Evolutionary conservation across 2,329 filamentous ascomycete genomes (phyloP).

Genomic region (Pseudogymnoascus sp.): DNA sequence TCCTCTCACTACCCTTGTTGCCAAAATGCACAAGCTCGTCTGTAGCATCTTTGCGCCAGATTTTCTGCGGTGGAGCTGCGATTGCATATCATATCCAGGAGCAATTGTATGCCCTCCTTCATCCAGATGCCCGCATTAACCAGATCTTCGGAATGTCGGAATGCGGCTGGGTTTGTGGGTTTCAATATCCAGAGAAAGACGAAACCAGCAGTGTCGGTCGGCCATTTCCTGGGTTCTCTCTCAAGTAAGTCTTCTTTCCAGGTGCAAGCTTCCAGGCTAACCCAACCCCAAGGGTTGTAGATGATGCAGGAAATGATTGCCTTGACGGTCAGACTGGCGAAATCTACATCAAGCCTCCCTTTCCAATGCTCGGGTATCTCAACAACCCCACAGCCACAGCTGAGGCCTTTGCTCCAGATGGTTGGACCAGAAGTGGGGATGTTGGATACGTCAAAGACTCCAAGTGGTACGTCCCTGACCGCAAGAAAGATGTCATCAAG

Average conservation of each 20-base stretch:
- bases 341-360: constrained; percentile 19
- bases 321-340: constrained; percentile 27
- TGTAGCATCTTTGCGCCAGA: constrained; percentile 36
- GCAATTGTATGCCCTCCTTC: constrained; percentile 35
- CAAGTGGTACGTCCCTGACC: constrained; percentile 35
- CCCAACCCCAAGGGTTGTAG: constrained; percentile 20
- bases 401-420: constrained; percentile 24
- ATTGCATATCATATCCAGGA: constrained; percentile 36
- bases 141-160: constrained; percentile 52
- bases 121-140: constrained; percentile 34
- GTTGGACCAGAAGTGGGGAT: constrained; percentile 35
- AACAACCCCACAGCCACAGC: constrained; percentile 27
- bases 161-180: constrained; percentile 37
- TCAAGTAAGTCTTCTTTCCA: constrained; percentile 19
- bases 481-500: constrained; percentile 39
- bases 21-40: constrained; percentile 30
- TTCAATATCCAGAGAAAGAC: constrained; percentile 29
- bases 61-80: constrained; percentile 43
- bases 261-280: neutral
- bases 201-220: constrained; percentile 41
- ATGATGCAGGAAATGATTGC: constrained; percentile 22
- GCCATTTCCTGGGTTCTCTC: constrained; percentile 33
- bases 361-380: constrained; percentile 32
- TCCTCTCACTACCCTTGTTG: constrained; percentile 48
- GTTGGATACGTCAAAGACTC: constrained; percentile 37